Percentiles rank a stretch among this genome's conserved stretches.
Conservation (phyloP, 108 stramenopile species). For the Chaetoceros muelleri region DNA sequence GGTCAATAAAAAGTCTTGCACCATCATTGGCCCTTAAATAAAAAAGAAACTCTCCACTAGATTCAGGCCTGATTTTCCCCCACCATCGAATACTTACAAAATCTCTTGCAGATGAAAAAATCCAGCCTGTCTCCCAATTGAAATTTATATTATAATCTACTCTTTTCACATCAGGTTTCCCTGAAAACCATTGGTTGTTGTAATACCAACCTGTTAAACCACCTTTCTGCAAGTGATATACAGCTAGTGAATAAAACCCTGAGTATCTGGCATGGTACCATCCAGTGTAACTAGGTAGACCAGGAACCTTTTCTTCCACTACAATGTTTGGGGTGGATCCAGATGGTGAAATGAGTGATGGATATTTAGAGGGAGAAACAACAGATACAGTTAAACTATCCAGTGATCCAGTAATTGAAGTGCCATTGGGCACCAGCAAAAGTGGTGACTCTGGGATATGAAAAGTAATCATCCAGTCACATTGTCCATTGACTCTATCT, state of each 20-base stretch:
- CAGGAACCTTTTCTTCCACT: constrained; percentile 56
- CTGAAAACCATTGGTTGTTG: constrained; percentile 79
- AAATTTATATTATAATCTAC: constrained; percentile 53
- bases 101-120: constrained; percentile 67
- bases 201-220: constrained; percentile 66
- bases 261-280: constrained; percentile 35
- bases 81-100: constrained; percentile 71
- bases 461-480: constrained; percentile 67
- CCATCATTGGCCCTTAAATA: constrained; percentile 64
- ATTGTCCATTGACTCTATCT: constrained; percentile 27
- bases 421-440: constrained; percentile 16
- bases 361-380: constrained; percentile 9
- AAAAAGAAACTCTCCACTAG: constrained; percentile 58
- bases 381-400: constrained; percentile 13
- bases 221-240: constrained; percentile 53
- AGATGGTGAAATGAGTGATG: constrained; percentile 19
- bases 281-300: constrained; percentile 65
- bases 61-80: constrained; percentile 52
- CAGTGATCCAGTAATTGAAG: constrained; percentile 40
- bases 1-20: constrained; percentile 62
- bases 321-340: constrained; percentile 27
- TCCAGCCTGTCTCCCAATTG: constrained; percentile 49
- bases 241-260: constrained; percentile 50
- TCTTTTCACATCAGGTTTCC: constrained; percentile 42
- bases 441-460: constrained; percentile 34